Evolutionary conservation across 305 asterid species (phyloP), one percentile per base, ranked within the genome.

Genomic region (Solanum aculeatissimum): DNA sequence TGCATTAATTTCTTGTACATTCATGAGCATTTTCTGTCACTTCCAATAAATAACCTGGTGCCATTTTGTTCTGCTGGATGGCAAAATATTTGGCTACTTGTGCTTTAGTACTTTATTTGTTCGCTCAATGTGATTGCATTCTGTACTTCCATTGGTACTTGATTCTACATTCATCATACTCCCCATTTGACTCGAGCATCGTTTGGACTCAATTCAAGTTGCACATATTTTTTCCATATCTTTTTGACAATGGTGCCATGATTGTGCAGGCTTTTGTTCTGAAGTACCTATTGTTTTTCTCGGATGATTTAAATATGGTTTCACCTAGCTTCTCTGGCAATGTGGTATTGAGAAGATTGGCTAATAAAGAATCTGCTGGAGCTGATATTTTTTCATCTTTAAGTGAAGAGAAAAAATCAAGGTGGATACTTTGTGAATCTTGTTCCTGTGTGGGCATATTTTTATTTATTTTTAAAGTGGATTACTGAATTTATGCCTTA

Each of bases 181-280:
- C 49, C 49, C 49, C 9, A 8, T 54, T 78, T 32, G 68, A 53
- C 2, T 32, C 35, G 19, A 32, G 83, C 68, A 78, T 78, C 66
- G 3, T 78, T 54, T 54, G 83, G 68, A 78, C 51, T 54, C 68
- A 12, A 78, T 54, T 84, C 83, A 57, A 78, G 83, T 62, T 81
- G 82, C 84, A 58, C 78, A 19, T 55, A 65, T 35, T 29, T 13
- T 13, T 57, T 65, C 81, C 82, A 66, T 81, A 81, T 65, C 40
- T 23, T 40, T 83, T 80, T 88, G 87, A 87, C 86, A 78, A 21
- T 7, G 40, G 14, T 80, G 85, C 62, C 88, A 86, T 86, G 89
- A 75, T 85, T 83, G 27, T 92, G 94, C 98, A 96, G 99, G 99
- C 98, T 85, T 96, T 93, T 89, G 98, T 96, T 79, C 96, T 96